A percentile compares a stretch with the other conserved stretches of the same genome.
Conservation (phyloP, 2,329 filamentous ascomycete species). For the Trichocomaceae sp. region DNA sequence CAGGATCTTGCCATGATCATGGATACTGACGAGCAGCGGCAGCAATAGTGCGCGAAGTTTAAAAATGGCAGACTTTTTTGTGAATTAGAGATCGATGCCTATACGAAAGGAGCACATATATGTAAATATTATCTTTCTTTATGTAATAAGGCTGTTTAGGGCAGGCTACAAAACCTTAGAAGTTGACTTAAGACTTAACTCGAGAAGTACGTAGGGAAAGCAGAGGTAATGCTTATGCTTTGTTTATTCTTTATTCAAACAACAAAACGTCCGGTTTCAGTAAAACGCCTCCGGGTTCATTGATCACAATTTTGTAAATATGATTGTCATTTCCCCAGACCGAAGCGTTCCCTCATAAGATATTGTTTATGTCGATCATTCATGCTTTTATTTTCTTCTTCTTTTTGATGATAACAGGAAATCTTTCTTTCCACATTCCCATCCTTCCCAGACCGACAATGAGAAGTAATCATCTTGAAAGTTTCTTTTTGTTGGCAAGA, state of each 20-base stretch:
- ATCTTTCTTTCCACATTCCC: not conserved
- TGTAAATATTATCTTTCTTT: not conserved
- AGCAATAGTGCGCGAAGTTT: not conserved
- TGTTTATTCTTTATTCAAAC: not conserved
- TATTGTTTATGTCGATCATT: constrained; percentile 8
- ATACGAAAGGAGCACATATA: no score
- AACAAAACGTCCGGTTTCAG: not conserved
- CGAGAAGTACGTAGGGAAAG: no score
- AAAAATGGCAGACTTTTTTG: not conserved
- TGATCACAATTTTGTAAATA: not conserved
- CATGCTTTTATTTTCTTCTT: constrained; percentile 3
- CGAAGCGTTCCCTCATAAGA: constrained; percentile 2
- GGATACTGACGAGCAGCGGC: not conserved
- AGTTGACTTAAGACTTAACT: no score
- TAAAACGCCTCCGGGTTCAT: not conserved
- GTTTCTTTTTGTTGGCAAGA: not conserved
- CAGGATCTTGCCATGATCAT: not conserved
- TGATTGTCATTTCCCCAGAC: not conserved
- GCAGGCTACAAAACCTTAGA: no score
- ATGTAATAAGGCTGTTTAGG: not conserved
- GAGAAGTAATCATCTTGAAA: not conserved
- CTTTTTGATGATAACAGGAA: not conserved
- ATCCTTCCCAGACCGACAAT: constrained; percentile 9
- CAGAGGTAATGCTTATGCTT: not conserved
- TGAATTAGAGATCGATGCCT: no score